Evolutionary conservation across 306 rosid genomes (phyloP), one percentile per base, ranked within the genome.

Genomic region (Cercis canadensis): DNA sequence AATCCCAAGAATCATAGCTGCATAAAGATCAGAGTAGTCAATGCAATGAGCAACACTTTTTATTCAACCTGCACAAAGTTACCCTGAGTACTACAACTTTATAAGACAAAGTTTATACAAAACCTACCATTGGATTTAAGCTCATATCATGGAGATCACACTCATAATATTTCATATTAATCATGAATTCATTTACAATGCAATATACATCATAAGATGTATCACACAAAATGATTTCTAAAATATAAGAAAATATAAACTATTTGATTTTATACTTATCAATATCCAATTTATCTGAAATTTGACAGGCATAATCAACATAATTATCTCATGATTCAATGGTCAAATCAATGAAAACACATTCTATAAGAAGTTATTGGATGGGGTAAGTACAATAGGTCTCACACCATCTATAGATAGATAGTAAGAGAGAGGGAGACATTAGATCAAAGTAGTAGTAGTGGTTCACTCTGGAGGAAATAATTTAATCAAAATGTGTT

Each of bases 1-100:
- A 41, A 89, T 83, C 69, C 88, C 94, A 52, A 90, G 58, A 66
- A 86, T 40, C 53, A 85, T 64, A 47, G 90, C 94, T 86, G 80
- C 79, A 80, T 13, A 65, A 31, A 72, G 41, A 73, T 31, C 37
- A 73, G 57, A 74, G 65, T 49, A 73, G 63, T 62, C 63, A 68
- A 60, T 33, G 36, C 65, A 71, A 21, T 34, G 55, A 83, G 21
- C 18, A 67, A n/a, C n/a, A 62, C 5, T 44, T 41, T 70, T 50
- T 18, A 43, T n/a, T 68, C 19, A 47, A 6, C 56, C 59, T 55
- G 34, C 47, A 46, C 29, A 13, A 37, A 9, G 2, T 53, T 16
- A 52, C 29, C 53, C 29, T 6, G 12, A 46, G 44, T 11, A 39
- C 6, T 31, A 49, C n/a, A 57, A 8, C 12, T 50, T 31, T 21